Percentiles rank a stretch among this genome's conserved stretches.
These are phyloP conservation scores for Nitzschia sp. DNA, from an alignment of 108 stramenopile genomes.

Conservation along the genomic window DNA sequence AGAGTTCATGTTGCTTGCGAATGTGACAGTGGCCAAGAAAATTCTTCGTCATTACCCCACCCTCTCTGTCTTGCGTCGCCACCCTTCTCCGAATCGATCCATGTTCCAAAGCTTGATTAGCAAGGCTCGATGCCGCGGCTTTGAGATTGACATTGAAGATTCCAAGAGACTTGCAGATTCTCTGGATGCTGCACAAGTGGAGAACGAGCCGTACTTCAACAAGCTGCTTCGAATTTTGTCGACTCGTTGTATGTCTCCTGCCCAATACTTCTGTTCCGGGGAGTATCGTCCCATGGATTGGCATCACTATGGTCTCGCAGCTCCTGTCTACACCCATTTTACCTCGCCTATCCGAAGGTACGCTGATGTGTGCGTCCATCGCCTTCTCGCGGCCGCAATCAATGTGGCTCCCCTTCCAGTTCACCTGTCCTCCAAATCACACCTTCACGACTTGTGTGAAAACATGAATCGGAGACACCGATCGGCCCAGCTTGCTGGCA, in stretches of 20 bases:
- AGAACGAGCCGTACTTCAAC: constrained; percentile 92
- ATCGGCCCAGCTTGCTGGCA: constrained; percentile 94
- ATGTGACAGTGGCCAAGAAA: constrained; percentile 96
- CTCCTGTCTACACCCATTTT: constrained; percentile 99
- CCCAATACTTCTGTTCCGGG: constrained; percentile 98
- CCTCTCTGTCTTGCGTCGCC: constrained; percentile 92
- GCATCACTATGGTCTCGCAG: constrained; percentile 98
- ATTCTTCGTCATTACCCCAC: constrained; percentile 92
- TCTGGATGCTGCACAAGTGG: constrained; percentile 82
- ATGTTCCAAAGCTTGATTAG: constrained; percentile 94
- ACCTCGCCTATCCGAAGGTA: constrained; percentile 98
- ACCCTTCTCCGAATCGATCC: constrained; percentile 93
- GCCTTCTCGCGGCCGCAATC: constrained; percentile 94
- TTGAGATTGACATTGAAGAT: constrained; percentile 89
- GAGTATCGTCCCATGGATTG: constrained; percentile 88
- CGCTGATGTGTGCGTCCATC: constrained; percentile 98
- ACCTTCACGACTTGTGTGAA: constrained; percentile 89
- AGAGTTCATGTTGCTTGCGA: constrained; percentile 99
- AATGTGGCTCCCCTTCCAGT: constrained; percentile 89
- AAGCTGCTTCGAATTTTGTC: constrained; percentile 95
- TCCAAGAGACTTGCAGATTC: constrained; percentile 94
- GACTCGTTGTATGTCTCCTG: constrained; percentile 96
- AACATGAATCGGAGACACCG: constrained; percentile 97
- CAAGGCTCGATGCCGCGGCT: constrained; percentile 79
- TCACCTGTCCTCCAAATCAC: constrained; percentile 85